Percentiles rank a stretch among this genome's conserved stretches.
Conservation (phyloP, 2,329 filamentous ascomycete genomes). For the Ascochyta lentis region DNA sequence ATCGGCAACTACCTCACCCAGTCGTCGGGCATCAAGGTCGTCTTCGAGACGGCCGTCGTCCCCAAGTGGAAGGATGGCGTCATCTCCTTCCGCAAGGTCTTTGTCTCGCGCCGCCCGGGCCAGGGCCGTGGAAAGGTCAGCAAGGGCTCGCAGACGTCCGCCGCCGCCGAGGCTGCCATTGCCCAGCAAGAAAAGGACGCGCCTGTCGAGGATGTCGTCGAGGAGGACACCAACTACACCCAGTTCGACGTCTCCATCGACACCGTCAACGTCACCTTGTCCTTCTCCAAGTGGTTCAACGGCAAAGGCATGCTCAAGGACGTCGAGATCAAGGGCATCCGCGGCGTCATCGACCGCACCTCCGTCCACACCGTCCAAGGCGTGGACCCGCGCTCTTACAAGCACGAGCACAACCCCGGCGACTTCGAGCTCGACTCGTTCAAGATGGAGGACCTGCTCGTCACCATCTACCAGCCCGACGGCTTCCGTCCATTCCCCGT, state of each 20-base stretch:
- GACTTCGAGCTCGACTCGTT: slow-evolving; percentile 98
- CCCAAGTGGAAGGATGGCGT: slow-evolving; percentile 95
- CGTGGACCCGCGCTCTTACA: slow-evolving; percentile 83
- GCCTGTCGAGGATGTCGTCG: slow-evolving; percentile 37
- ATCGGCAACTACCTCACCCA: slow-evolving; percentile 94
- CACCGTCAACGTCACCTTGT: slow-evolving; percentile 93
- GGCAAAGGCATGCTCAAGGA: slow-evolving; percentile 90
- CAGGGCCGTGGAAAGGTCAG: slow-evolving; percentile 82
- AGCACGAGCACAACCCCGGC: slow-evolving; percentile 84
- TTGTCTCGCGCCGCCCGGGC: slow-evolving; percentile 88
- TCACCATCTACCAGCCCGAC: slow-evolving; percentile 89
- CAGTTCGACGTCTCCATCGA: slow-evolving; percentile 96
- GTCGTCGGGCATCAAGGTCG: slow-evolving; percentile 88
- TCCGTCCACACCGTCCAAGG: slow-evolving; percentile 75
- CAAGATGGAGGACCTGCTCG: slow-evolving; percentile 90
- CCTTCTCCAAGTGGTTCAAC: slow-evolving; percentile 99
- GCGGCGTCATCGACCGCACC: slow-evolving; percentile 90
- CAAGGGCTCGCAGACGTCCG: slow-evolving; percentile 86
- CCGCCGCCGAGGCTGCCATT: slow-evolving; percentile 81
- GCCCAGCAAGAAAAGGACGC: slow-evolving; percentile 55
- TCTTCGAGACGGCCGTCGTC: slow-evolving; percentile 97
- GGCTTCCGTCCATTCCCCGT: slow-evolving; percentile 94
- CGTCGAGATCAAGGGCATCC: slow-evolving; percentile 91
- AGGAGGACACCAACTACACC: slow-evolving; percentile 95
- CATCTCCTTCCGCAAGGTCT: slow-evolving; percentile 96